These are phyloP conservation scores for Tetraselmis striata DNA, from an alignment of 139 green algal species.

Conservation along the genomic window DNA sequence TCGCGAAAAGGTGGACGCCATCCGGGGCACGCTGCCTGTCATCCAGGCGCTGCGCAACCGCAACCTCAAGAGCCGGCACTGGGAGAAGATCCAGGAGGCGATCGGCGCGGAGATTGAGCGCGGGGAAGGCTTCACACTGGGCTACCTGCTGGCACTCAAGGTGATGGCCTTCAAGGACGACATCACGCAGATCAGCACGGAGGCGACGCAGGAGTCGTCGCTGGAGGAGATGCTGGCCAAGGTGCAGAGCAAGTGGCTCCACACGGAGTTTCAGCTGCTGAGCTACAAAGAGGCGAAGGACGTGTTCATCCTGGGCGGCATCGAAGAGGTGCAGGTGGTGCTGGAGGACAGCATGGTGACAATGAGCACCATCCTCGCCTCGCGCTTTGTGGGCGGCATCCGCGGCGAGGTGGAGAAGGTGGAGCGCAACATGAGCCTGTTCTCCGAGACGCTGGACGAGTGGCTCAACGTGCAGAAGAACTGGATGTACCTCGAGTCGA, in stretches of 20 bases:
- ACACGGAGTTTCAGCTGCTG: slow-evolving; percentile 7
- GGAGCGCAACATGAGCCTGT: slow-evolving; percentile 28
- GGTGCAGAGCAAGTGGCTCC: slow-evolving; percentile 8
- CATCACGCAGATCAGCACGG: neutral
- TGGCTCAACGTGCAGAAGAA: slow-evolving; percentile 38
- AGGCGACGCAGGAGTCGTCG: neutral
- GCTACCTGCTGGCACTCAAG: slow-evolving; percentile 18
- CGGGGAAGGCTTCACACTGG: slow-evolving; percentile 22
- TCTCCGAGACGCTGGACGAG: slow-evolving; percentile 25
- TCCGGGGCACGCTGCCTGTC: slow-evolving; percentile 42
- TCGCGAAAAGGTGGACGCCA: slow-evolving; percentile 47
- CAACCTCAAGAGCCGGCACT: slow-evolving; percentile 28
- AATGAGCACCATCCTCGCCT: slow-evolving; percentile 21
- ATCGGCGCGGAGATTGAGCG: slow-evolving; percentile 9
- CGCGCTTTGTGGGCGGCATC: slow-evolving; percentile 27
- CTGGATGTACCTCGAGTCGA: slow-evolving; percentile 33
- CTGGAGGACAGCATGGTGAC: slow-evolving; percentile 32
- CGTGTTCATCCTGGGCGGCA: slow-evolving; percentile 22
- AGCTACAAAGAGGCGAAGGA: slow-evolving; percentile 1
- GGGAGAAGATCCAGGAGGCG: slow-evolving; percentile 24
- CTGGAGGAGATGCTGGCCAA: neutral
- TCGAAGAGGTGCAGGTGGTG: slow-evolving; percentile 27
- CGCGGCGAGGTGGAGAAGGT: slow-evolving; percentile 22
- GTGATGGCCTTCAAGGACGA: neutral
- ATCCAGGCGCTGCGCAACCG: slow-evolving; percentile 25